Evolutionary conservation across 306 rosid genomes (phyloP).

Genomic region (Benincasa hispida): DNA sequence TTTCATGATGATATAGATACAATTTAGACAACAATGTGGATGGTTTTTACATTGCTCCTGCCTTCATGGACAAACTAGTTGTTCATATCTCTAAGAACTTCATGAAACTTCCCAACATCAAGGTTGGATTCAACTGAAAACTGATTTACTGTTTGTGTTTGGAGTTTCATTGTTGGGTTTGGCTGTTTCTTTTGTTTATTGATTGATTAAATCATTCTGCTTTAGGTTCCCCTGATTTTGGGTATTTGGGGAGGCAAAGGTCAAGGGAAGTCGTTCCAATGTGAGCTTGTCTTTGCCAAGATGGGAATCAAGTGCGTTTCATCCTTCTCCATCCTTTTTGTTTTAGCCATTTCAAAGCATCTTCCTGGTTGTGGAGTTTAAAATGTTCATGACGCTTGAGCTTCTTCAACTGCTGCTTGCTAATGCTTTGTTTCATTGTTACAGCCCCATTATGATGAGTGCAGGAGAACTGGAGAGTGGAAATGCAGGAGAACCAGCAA

Average conservation of each 20-base stretch:
- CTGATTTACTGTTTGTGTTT: background rate
- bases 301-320: slow-evolving; percentile 67
- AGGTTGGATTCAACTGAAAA: slow-evolving; percentile 20
- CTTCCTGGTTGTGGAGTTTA: background rate
- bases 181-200: background rate
- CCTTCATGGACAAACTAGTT: slow-evolving; percentile 72
- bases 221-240: slow-evolving; percentile 57
- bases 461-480: slow-evolving; percentile 78
- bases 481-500: slow-evolving; percentile 69
- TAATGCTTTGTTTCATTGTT: background rate
- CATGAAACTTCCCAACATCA: slow-evolving; percentile 60
- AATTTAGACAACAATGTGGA: slow-evolving; percentile 43
- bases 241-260: slow-evolving; percentile 40
- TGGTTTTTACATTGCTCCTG: slow-evolving; percentile 62
- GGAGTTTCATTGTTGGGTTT: background rate
- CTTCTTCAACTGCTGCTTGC: too few relatives aligned
- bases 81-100: slow-evolving; percentile 63
- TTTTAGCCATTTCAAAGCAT: background rate
- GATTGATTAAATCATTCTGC: background rate
- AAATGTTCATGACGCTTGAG: too few relatives aligned
- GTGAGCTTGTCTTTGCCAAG: slow-evolving; percentile 65
- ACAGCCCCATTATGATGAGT: slow-evolving; percentile 77
- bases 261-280: slow-evolving; percentile 53
- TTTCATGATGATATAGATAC: slow-evolving; percentile 27
- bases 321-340: background rate